Evolutionary conservation across 345 rosid species (phyloP), one percentile per base, ranked within the genome.

Genomic region (Brassica rapa): DNA sequence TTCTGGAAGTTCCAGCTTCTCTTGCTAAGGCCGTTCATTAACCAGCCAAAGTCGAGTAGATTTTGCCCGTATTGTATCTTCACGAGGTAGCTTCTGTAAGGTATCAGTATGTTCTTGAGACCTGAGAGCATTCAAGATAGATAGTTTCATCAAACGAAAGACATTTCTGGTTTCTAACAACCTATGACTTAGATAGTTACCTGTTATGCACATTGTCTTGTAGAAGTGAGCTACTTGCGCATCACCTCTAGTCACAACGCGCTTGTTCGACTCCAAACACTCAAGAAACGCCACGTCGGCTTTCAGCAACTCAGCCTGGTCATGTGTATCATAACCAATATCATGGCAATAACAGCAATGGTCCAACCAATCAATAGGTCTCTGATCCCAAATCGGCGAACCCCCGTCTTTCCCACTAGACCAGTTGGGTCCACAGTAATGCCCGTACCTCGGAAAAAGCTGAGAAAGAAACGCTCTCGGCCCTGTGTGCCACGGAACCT

Each of bases 351-450:
- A 95, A 85, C 99, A 95, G 73, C 98, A 94, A 80, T 84, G 93
- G 72, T 94, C 98, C 82, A 94, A 84, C 98, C 96, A 91, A 85
- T 94, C 98, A 57, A 89, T 94, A 5, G 98, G 98, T 65, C 98
- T 88, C 87, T 72, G 88, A 68, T 95, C 99, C 99, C 99, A 95
- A 23, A 95, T 30, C 55, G 56, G 83, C 8, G 98, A 89, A 9
- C 99, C 99, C 3, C 86, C 75, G 78, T 90, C 88, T 81, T 95
- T 95, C 66, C 98, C 99, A 69, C 99, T 95, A 0, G 99, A 95
- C 99, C 99, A 95, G 32, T 95, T 95, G 0, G 99, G 99, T 19
- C 98, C 99, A 82, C 99, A 95, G 68, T 95, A 95, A 84, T 95
- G 93, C 46, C 97, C 99, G 19, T 93, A 93, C 12, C 98, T 83